Evolutionary conservation across 2,329 filamentous ascomycete genomes (phyloP).

Genomic region (Fusarium citri): DNA sequence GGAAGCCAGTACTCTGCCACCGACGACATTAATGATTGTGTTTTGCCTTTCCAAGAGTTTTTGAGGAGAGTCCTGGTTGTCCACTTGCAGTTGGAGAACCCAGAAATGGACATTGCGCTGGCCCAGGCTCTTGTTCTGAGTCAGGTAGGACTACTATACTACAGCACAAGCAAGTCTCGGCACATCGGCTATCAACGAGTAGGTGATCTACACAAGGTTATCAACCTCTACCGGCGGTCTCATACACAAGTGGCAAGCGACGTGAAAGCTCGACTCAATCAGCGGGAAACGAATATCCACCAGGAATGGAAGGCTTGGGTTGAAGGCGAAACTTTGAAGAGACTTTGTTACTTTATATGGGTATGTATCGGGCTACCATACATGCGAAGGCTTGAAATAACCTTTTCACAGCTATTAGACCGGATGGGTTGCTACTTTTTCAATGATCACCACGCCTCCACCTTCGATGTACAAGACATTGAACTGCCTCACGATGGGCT

Average conservation of each 20-base stretch:
- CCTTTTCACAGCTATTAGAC: neutral
- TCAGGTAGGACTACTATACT: slow-evolving; percentile 22
- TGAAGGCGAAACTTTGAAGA: slow-evolving; percentile 4
- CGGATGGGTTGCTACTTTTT: slow-evolving; percentile 16
- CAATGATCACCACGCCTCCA: neutral
- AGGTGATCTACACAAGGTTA: slow-evolving; percentile 1
- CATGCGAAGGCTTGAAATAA: accelerated
- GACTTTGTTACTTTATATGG: slow-evolving; percentile 20
- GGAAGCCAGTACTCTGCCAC: slow-evolving; percentile 44
- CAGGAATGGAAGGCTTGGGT: slow-evolving; percentile 11
- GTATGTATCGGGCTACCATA: accelerated
- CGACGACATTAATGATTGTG: slow-evolving; percentile 31
- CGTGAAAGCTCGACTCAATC: neutral
- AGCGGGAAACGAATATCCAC: neutral
- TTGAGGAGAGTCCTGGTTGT: slow-evolving; percentile 28
- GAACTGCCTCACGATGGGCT: slow-evolving; percentile 22
- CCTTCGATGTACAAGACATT: neutral
- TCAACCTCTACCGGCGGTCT: neutral
- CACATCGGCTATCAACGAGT: neutral
- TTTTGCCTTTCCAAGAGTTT: slow-evolving; percentile 43
- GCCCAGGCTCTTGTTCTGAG: slow-evolving; percentile 30
- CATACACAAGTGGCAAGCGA: neutral
- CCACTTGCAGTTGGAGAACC: slow-evolving; percentile 3
- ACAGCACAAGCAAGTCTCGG: neutral
- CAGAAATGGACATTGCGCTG: neutral